These are phyloP conservation scores for Boletus rubescentipes DNA, from an alignment of 768 basidiomycete species.

Conservation along the genomic window DNA sequence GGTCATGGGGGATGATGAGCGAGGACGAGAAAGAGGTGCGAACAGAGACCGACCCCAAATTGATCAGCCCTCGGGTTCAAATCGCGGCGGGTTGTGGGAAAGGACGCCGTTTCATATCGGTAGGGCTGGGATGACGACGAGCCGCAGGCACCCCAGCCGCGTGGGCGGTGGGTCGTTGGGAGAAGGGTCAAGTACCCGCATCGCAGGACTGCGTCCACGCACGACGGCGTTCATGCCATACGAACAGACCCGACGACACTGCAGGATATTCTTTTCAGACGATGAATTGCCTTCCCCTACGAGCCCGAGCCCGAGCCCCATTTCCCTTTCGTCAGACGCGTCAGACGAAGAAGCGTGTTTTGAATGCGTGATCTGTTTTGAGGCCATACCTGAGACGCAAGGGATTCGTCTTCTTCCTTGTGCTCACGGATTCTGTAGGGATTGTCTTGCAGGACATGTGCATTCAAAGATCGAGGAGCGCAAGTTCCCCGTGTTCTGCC, in stretches of 20 bases:
- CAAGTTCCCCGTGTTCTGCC: slow-evolving; percentile 60
- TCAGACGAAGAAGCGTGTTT: slow-evolving; percentile 30
- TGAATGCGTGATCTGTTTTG: slow-evolving; percentile 57
- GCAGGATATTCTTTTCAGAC: slow-evolving; percentile 25
- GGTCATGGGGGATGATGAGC: slow-evolving; percentile 38
- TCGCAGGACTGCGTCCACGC: neutral
- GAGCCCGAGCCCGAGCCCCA: neutral
- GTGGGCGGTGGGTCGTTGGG: neutral
- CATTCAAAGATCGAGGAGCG: slow-evolving; percentile 47
- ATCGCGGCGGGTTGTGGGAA: neutral
- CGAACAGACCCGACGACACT: slow-evolving; percentile 26
- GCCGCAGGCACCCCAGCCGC: neutral
- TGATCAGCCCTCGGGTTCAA: neutral
- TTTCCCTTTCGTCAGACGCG: neutral
- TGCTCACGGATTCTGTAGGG: slow-evolving; percentile 52
- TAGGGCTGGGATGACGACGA: neutral
- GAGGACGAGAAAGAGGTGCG: slow-evolving; percentile 16
- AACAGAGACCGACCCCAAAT: neutral
- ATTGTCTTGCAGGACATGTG: slow-evolving; percentile 47
- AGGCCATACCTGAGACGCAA: slow-evolving; percentile 39
- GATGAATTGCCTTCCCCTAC: slow-evolving; percentile 3
- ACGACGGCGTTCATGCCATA: slow-evolving; percentile 8
- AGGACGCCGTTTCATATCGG: neutral
- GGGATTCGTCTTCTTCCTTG: slow-evolving; percentile 45
- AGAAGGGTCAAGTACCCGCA: slow-evolving; percentile 6